Percentiles rank a stretch among this genome's conserved stretches.
phyloP scores from a whole-genome alignment of 495 filamentous ascomycete genomes.

The Bacidia gigantensis region DNA sequence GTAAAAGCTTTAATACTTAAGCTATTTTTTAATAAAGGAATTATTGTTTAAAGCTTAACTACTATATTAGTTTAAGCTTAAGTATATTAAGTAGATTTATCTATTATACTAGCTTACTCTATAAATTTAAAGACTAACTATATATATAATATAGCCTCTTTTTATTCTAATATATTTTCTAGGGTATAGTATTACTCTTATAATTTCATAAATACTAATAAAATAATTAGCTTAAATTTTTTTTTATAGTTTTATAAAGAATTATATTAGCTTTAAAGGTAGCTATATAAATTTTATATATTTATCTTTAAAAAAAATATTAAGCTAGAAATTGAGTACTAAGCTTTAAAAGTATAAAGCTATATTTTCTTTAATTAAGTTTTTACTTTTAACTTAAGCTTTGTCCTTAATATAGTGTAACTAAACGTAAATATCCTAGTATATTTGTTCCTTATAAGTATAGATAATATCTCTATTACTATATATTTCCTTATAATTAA shows the following conservation, averaged over 20 bases:
- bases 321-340: background rate
- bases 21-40: background rate
- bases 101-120: background rate
- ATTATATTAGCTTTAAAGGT: background rate
- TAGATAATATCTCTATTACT: background rate
- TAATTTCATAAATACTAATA: conserved; percentile 1
- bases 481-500: background rate
- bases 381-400: background rate
- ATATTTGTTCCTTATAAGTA: background rate
- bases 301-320: background rate
- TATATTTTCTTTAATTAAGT: background rate
- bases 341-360: background rate
- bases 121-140: background rate
- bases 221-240: conserved; percentile 3
- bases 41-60: background rate
- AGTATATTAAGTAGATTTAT: background rate
- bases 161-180: background rate
- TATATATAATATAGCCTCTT: background rate
- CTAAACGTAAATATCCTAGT: background rate
- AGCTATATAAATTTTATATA: background rate
- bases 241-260: background rate
- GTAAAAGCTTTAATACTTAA: background rate
- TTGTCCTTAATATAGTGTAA: background rate
- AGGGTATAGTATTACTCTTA: background rate
- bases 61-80: background rate